These are phyloP conservation scores for Trichoderma semiorbis DNA, from an alignment of 2,329 filamentous ascomycete species.

Conservation along the genomic window DNA sequence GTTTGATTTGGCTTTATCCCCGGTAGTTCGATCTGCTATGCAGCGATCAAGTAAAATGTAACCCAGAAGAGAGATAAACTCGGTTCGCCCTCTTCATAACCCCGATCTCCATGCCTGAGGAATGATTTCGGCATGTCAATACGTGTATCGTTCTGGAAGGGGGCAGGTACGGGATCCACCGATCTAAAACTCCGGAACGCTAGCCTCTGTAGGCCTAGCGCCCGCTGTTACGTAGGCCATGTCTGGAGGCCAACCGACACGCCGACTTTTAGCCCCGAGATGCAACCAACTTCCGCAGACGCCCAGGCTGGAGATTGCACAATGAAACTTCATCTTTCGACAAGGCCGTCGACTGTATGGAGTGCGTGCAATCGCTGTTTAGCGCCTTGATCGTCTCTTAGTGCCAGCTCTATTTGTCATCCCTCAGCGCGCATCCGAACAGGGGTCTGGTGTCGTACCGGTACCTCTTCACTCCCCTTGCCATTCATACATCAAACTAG, in stretches of 20 bases:
- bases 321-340: background rate
- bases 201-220: background rate
- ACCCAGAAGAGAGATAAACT: background rate
- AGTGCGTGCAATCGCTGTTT: background rate
- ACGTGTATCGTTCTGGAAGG: background rate
- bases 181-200: conserved; percentile 13
- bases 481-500: background rate
- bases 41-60: background rate
- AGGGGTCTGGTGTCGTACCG: background rate
- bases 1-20: background rate
- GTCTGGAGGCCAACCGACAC: background rate
- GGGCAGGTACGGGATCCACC: background rate
- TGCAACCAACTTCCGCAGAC: background rate
- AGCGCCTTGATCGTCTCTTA: background rate
- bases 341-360: background rate
- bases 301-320: background rate
- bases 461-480: background rate
- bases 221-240: background rate
- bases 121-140: background rate
- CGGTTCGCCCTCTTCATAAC: background rate
- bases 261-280: background rate
- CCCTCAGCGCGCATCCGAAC: background rate
- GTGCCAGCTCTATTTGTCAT: background rate
- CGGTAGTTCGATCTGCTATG: background rate
- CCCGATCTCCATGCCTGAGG: background rate